phyloP scores from a whole-genome alignment of 805 yeast genomes.

The Peterozyma toletana region DNA sequence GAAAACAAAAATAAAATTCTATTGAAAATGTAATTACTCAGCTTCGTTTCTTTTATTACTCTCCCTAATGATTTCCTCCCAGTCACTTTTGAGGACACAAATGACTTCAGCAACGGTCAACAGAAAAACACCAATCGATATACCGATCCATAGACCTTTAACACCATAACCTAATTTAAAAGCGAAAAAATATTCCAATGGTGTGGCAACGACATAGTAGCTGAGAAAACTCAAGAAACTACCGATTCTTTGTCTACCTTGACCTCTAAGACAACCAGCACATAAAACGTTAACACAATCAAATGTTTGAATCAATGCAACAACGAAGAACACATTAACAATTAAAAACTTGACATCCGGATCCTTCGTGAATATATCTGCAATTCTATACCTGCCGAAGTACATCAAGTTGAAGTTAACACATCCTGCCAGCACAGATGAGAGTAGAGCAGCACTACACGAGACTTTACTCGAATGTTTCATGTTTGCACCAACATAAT shows the following conservation, averaged over 20 bases:
- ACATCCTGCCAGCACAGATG: constrained; percentile 24
- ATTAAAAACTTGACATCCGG: constrained; percentile 27
- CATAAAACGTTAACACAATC: constrained; percentile 39
- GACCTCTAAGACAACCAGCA: constrained; percentile 44
- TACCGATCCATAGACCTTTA: constrained; percentile 41
- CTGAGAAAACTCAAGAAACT: constrained; percentile 37
- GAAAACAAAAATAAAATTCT: too few relatives aligned
- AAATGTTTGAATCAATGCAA: constrained; percentile 41
- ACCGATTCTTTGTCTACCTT: constrained; percentile 47
- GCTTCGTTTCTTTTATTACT: constrained; percentile 20
- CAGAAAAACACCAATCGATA: constrained; percentile 33
- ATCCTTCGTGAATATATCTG: constrained; percentile 35
- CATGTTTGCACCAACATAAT: constrained; percentile 41
- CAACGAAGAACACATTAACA: constrained; percentile 33
- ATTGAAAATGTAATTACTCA: not conserved
- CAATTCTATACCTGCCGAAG: constrained; percentile 27
- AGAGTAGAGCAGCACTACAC: constrained; percentile 26
- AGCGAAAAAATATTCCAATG: constrained; percentile 36
- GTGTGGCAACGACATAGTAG: constrained; percentile 43
- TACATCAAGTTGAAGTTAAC: constrained; percentile 31
- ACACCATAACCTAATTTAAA: constrained; percentile 31
- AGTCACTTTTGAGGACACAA: constrained; percentile 38
- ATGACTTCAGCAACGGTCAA: constrained; percentile 32
- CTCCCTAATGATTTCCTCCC: constrained; percentile 41
- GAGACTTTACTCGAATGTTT: constrained; percentile 25